Evolutionary conservation across 2,329 filamentous ascomycete species (phyloP).

Genomic region (Gliomastix tumulicola): DNA sequence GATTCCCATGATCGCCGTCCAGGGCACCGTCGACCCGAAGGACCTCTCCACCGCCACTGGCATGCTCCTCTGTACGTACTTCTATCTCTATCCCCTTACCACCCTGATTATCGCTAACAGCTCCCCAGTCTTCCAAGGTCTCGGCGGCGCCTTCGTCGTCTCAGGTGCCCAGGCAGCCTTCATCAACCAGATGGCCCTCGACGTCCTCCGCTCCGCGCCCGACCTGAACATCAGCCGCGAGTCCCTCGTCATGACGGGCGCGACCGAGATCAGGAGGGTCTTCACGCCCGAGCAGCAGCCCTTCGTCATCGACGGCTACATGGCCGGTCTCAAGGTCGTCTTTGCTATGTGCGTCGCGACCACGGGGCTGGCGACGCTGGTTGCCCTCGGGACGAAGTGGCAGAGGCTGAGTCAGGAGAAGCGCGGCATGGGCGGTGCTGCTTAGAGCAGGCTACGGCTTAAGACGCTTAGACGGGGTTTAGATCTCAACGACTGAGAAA

Average conservation of each 20-base stretch:
- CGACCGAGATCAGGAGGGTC: slow-evolving; percentile 45
- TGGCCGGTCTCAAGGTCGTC: slow-evolving; percentile 54
- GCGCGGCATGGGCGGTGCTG: too few relatives aligned
- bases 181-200: slow-evolving; percentile 31
- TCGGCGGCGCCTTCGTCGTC: slow-evolving; percentile 43
- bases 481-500: too few relatives aligned
- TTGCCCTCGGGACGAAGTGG: slow-evolving; percentile 28
- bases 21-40: slow-evolving; percentile 27
- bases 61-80: slow-evolving; percentile 35
- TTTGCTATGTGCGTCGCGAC: slow-evolving; percentile 50
- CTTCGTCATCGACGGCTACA: slow-evolving; percentile 55
- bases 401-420: slow-evolving; percentile 23
- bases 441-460: too few relatives aligned
- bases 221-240: slow-evolving; percentile 24
- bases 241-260: slow-evolving; percentile 32
- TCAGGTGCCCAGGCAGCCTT: slow-evolving; percentile 40
- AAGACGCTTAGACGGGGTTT: too few relatives aligned
- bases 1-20: slow-evolving; percentile 43
- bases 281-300: slow-evolving; percentile 32
- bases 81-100: not conserved
- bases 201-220: slow-evolving; percentile 24
- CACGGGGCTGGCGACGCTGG: slow-evolving; percentile 28
- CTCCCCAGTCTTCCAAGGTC: slow-evolving; percentile 34
- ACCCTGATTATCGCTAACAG: slow-evolving; percentile 8
- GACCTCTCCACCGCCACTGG: slow-evolving; percentile 41